Evolutionary conservation across 2,329 filamentous ascomycete species (phyloP).

Genomic region (Scopulariopsis brevicaulis): DNA sequence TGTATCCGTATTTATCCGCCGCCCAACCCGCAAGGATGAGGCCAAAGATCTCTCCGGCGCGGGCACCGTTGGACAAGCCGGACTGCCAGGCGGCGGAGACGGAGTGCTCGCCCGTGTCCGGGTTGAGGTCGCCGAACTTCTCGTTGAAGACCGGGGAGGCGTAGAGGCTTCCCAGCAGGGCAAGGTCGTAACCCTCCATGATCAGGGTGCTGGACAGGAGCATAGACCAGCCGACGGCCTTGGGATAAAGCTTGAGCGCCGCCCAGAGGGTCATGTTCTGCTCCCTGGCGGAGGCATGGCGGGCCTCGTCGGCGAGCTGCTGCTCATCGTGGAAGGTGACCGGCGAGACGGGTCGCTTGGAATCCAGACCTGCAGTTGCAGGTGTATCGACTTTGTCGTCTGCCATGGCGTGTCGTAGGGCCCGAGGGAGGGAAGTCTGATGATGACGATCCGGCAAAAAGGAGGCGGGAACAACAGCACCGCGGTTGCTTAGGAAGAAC

Average conservation of each 20-base stretch:
- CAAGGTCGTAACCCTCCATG: constrained; percentile 41
- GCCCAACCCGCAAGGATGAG: constrained; percentile 40
- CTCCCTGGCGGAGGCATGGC: constrained; percentile 46
- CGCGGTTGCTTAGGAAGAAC: too few species aligned
- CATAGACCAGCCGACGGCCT: constrained; percentile 35
- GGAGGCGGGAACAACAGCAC: not conserved
- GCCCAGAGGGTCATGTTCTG: constrained; percentile 62
- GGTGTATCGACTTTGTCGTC: not conserved
- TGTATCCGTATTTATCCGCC: constrained; percentile 37
- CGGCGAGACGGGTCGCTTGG: constrained; percentile 10
- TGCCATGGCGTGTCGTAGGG: not conserved
- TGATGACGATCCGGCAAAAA: not conserved
- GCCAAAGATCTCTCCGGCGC: constrained; percentile 43
- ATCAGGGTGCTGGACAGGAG: constrained; percentile 32
- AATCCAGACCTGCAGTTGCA: not conserved
- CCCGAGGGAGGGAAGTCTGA: not conserved
- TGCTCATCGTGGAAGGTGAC: not conserved
- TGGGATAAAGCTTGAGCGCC: constrained; percentile 65
- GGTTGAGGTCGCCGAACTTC: constrained; percentile 29
- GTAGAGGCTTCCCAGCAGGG: constrained; percentile 35
- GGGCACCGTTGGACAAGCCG: constrained; percentile 39
- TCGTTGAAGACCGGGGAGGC: constrained; percentile 30
- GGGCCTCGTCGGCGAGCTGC: constrained; percentile 20
- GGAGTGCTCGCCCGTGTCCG: constrained; percentile 24
- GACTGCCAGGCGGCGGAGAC: constrained; percentile 46